Percentiles rank a stretch among this genome's conserved stretches.
phyloP scores from a whole-genome alignment of 495 filamentous ascomycete species.

The Lindgomyces ingoldianus region DNA sequence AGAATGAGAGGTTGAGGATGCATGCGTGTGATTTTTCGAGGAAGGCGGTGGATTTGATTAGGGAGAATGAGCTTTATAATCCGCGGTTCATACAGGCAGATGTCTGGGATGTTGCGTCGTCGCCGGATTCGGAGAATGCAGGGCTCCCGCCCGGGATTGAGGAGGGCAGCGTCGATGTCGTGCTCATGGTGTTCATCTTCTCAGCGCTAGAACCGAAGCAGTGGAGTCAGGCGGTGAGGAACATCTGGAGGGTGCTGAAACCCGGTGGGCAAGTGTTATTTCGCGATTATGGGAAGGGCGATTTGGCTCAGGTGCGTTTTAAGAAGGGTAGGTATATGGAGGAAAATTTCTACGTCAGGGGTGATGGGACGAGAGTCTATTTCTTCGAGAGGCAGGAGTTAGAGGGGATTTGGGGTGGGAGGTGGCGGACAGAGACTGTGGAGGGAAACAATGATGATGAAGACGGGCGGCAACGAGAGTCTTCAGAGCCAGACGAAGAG shows the following conservation, averaged over 20 bases:
- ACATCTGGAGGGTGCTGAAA: conserved; percentile 79
- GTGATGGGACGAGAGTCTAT: conserved; percentile 94
- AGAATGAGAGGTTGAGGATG: conserved; percentile 74
- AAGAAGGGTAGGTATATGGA: conserved; percentile 88
- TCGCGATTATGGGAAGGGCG: conserved; percentile 92
- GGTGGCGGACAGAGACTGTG: conserved; percentile 26
- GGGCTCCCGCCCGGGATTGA: conserved; percentile 71
- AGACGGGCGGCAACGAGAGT: neutral
- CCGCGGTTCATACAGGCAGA: conserved; percentile 71
- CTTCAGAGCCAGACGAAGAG: neutral
- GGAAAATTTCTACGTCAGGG: conserved; percentile 95
- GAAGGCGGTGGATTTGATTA: conserved; percentile 87
- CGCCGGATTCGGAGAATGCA: conserved; percentile 41
- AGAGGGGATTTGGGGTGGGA: conserved; percentile 70
- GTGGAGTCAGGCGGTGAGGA: conserved; percentile 79
- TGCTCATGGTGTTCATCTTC: conserved; percentile 95
- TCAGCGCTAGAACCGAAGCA: conserved; percentile 83
- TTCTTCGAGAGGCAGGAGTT: conserved; percentile 91
- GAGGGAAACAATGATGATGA: conserved; percentile 16
- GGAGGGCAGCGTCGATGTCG: conserved; percentile 78
- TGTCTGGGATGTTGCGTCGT: conserved; percentile 83
- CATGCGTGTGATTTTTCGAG: conserved; percentile 94
- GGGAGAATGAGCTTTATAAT: conserved; percentile 65
- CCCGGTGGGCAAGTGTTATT: conserved; percentile 88
- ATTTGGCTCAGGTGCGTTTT: conserved; percentile 94